Percentiles rank a stretch among this genome's conserved stretches.
Conservation (phyloP, 768 basidiomycete genomes). For the Sarcomyxa edulis region DNA sequence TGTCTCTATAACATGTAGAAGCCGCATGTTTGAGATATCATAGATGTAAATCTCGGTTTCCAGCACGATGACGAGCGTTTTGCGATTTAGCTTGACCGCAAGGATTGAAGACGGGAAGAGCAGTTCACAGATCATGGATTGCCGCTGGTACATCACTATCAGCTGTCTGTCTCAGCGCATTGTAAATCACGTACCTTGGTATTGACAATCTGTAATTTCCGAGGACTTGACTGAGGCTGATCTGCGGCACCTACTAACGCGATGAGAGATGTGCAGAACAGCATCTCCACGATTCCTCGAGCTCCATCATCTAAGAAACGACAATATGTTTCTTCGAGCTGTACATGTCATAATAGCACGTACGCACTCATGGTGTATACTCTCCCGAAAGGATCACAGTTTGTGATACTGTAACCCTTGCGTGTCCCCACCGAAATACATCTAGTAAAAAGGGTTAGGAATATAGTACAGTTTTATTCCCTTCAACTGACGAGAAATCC, state of each 20-base stretch:
- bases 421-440: slow-evolving; percentile 94
- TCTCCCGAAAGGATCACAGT: slow-evolving; percentile 95
- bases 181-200: slow-evolving; percentile 67
- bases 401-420: slow-evolving; percentile 95
- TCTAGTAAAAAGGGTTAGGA: slow-evolving; percentile 33
- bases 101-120: slow-evolving; percentile 96
- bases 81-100: slow-evolving; percentile 96
- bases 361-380: slow-evolving; percentile 91
- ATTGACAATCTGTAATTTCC: slow-evolving; percentile 96
- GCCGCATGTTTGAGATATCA: slow-evolving; percentile 97
- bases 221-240: slow-evolving; percentile 83
- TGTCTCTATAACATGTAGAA: slow-evolving; percentile 96
- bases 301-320: slow-evolving; percentile 75
- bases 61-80: slow-evolving; percentile 92
- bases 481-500: slow-evolving; percentile 74
- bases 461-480: slow-evolving; percentile 4
- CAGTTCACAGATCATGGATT: slow-evolving; percentile 98
- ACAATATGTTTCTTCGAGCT: not conserved
- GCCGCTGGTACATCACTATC: slow-evolving; percentile 50
- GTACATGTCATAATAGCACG: not conserved
- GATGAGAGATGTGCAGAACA: slow-evolving; percentile 97
- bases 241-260: slow-evolving; percentile 96
- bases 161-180: slow-evolving; percentile 4
- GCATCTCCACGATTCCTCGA: slow-evolving; percentile 96
- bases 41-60: slow-evolving; percentile 99